A percentile compares a stretch with the other conserved stretches of the same genome.
phyloP scores from a whole-genome alignment of 805 yeast genomes.

The Spathaspora passalidarum region DNA sequence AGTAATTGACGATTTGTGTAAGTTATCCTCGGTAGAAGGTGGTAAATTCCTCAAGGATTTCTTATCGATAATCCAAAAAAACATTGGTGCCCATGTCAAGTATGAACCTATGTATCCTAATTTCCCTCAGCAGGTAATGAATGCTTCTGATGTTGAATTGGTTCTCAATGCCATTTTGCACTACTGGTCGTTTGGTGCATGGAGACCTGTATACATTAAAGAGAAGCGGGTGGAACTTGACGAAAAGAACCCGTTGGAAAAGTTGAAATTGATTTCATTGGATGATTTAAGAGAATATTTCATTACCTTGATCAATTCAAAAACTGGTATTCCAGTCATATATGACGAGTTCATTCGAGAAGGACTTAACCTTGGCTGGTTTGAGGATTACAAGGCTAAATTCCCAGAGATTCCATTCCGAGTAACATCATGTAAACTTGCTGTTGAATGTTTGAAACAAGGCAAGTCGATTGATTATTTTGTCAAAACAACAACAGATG shows the following conservation, averaged over 20 bases:
- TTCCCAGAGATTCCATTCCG: slow-evolving; percentile 8
- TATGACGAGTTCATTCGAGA: slow-evolving; percentile 13
- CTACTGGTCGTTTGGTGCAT: slow-evolving; percentile 5
- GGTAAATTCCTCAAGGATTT: not conserved
- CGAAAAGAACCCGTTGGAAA: slow-evolving; percentile 1
- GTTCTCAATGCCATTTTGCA: slow-evolving; percentile 6
- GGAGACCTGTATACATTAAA: slow-evolving; percentile 1
- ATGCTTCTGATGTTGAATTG: slow-evolving; percentile 3
- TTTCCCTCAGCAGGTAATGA: slow-evolving; percentile 11
- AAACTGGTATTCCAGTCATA: slow-evolving; percentile 8
- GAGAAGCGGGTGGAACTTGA: slow-evolving; percentile 3
- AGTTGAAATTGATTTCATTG: not conserved
- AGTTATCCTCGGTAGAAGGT: not conserved
- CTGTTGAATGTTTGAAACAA: slow-evolving; percentile 1
- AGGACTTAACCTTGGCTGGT: slow-evolving; percentile 13
- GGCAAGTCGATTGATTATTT: slow-evolving; percentile 5
- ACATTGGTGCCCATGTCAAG: not conserved
- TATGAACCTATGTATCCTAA: slow-evolving; percentile 9
- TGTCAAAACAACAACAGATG: slow-evolving; percentile 9
- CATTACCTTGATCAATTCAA: slow-evolving; percentile 6
- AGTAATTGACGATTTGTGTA: not conserved
- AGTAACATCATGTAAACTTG: slow-evolving; percentile 8
- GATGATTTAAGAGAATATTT: slow-evolving; percentile 7
- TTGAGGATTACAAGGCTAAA: not conserved
- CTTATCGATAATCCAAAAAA: not conserved